Conservation (phyloP, 2,329 filamentous ascomycete genomes). For the Cadophora sp. region DNA sequence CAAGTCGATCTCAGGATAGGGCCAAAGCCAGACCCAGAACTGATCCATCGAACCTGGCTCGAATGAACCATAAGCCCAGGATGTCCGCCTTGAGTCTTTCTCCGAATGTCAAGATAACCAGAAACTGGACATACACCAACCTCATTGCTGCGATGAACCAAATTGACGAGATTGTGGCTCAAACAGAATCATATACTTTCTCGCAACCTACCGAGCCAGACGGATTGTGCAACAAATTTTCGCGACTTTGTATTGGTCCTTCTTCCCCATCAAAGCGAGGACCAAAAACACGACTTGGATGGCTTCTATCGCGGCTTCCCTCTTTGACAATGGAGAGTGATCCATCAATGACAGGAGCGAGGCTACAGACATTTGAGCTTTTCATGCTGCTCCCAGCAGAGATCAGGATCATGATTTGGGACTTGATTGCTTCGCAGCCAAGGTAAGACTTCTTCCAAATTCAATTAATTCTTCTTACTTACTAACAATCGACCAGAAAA, state of each 20-base stretch:
- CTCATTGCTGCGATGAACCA: neutral
- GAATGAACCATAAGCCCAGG: no score
- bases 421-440: neutral
- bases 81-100: no score
- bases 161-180: neutral
- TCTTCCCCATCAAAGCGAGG: neutral
- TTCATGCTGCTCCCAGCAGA: neutral
- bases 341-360: neutral
- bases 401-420: neutral
- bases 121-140: neutral
- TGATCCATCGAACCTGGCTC: neutral
- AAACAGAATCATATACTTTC: neutral
- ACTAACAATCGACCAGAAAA: neutral
- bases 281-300: neutral
- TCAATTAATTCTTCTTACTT: neutral
- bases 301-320: neutral
- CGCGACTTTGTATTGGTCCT: neutral
- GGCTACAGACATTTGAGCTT: neutral
- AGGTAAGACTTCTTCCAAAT: neutral
- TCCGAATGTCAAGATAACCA: neutral
- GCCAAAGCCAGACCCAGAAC: no score
- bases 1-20: no score
- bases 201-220: neutral
- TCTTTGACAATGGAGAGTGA: neutral
- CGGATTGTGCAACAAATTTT: neutral